phyloP scores from a whole-genome alignment of 2,329 filamentous ascomycete genomes.

The Claviceps purpurea region DNA sequence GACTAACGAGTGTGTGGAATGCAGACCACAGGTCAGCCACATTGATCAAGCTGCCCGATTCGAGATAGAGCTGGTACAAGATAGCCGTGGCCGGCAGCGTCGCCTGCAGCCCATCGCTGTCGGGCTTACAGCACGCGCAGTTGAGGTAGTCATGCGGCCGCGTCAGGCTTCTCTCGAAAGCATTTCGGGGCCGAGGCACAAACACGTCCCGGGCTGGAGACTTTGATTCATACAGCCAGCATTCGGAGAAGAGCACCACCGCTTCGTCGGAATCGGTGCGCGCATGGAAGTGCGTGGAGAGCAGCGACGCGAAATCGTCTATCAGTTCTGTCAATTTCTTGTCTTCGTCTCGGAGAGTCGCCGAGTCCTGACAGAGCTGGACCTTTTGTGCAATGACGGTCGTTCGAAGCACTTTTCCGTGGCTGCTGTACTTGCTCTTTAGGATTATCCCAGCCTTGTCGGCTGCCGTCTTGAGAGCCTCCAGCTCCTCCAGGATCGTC shows the following conservation, averaged over 20 bases:
- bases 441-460: slow-evolving; percentile 36
- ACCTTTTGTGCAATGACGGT: slow-evolving; percentile 74
- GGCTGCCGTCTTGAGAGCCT: slow-evolving; percentile 30
- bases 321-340: slow-evolving; percentile 55
- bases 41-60: slow-evolving; percentile 66
- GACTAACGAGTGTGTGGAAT: slow-evolving; percentile 48
- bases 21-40: slow-evolving; percentile 69
- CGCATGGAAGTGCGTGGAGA: slow-evolving; percentile 13
- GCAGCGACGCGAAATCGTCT: slow-evolving; percentile 27
- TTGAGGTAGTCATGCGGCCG: slow-evolving; percentile 66
- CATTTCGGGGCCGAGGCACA: slow-evolving; percentile 55
- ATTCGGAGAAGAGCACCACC: slow-evolving; percentile 50
- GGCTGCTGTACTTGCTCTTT: slow-evolving; percentile 62
- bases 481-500: slow-evolving; percentile 31
- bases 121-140: slow-evolving; percentile 51
- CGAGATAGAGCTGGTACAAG: slow-evolving; percentile 65
- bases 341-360: slow-evolving; percentile 57
- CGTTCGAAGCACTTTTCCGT: slow-evolving; percentile 56
- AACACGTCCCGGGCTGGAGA: slow-evolving; percentile 62
- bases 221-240: slow-evolving; percentile 62
- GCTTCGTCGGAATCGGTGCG: slow-evolving; percentile 18
- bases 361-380: slow-evolving; percentile 62
- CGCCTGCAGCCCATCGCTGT: slow-evolving; percentile 36
- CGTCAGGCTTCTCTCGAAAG: slow-evolving; percentile 57
- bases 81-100: slow-evolving; percentile 59